Percentiles rank a stretch among this genome's conserved stretches.
These are phyloP conservation scores for Jatropha podagrica DNA, from an alignment of 441 rosid genomes.

Conservation along the genomic window DNA sequence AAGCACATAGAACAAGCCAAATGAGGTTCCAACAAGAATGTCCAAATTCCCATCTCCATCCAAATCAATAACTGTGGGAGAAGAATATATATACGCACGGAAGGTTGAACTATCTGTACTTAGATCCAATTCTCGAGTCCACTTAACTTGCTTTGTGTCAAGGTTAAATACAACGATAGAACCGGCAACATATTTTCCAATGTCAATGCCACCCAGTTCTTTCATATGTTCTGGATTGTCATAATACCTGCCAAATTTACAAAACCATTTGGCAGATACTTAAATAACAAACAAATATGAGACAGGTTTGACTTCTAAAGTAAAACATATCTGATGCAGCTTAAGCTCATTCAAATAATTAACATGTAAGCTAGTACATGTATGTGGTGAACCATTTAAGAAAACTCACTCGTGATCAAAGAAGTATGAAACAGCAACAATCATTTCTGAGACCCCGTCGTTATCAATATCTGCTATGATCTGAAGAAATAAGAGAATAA, in stretches of 20 bases:
- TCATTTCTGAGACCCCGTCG: conserved; percentile 94
- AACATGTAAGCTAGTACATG: background rate
- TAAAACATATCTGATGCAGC: background rate
- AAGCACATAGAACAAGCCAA: conserved; percentile 91
- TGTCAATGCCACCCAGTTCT: conserved; percentile 86
- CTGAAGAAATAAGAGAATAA: conserved; percentile 43
- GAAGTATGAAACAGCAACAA: conserved; percentile 93
- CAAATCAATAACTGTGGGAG: conserved; percentile 96
- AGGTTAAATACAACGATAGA: conserved; percentile 90
- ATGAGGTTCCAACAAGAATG: conserved; percentile 96
- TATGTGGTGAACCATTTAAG: conserved; percentile 18
- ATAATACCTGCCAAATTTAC: conserved; percentile 65
- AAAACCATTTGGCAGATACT: conserved; percentile 5
- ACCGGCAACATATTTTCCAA: conserved; percentile 87
- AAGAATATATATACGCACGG: conserved; percentile 89
- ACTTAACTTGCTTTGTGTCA: conserved; percentile 95
- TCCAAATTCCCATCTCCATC: conserved; percentile 99
- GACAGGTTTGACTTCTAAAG: conserved; percentile 9
- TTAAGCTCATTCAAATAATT: conserved; percentile 1
- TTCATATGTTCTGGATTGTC: conserved; percentile 86
- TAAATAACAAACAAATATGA: background rate
- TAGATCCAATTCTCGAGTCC: conserved; percentile 78
- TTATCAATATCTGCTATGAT: conserved; percentile 97
- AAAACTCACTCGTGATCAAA: conserved; percentile 92
- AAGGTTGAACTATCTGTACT: conserved; percentile 72